Evolutionary conservation across 192 early-diverging fungal species (phyloP).

Genomic region (Funneliformis geosporum): DNA sequence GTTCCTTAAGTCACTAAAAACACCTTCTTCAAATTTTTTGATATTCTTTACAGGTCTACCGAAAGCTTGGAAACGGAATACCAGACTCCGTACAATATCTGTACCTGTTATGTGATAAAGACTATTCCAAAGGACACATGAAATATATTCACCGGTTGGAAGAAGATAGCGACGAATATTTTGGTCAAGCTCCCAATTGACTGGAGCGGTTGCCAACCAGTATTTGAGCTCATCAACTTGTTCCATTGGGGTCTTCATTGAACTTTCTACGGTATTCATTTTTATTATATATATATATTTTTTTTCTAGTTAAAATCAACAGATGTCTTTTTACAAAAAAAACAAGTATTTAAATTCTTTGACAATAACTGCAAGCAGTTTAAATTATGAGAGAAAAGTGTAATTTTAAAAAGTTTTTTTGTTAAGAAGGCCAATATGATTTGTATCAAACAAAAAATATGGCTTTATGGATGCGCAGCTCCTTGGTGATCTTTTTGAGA

Average conservation of each 20-base stretch:
- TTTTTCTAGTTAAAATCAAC: background rate
- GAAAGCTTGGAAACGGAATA: constrained; percentile 90
- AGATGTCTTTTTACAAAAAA: constrained; percentile 19
- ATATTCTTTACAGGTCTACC: constrained; percentile 82
- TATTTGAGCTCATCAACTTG: constrained; percentile 54
- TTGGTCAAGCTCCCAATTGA: constrained; percentile 62
- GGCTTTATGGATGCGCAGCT: constrained; percentile 24
- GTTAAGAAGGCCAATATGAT: constrained; percentile 11
- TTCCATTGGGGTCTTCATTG: constrained; percentile 32
- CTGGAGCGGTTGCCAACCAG: constrained; percentile 70
- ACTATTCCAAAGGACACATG: constrained; percentile 93
- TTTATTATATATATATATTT: background rate
- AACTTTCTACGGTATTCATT: constrained; percentile 30
- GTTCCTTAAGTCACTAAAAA: constrained; percentile 94
- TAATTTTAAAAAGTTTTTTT: background rate
- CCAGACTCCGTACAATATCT: constrained; percentile 89
- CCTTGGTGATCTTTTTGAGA: constrained; percentile 27
- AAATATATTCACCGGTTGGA: constrained; percentile 84
- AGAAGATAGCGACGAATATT: constrained; percentile 63
- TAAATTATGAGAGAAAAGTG: background rate
- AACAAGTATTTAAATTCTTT: constrained; percentile 3
- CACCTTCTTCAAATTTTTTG: constrained; percentile 99
- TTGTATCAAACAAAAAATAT: constrained; percentile 34
- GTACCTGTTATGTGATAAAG: constrained; percentile 95
- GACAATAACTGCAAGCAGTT: background rate